phyloP scores from a whole-genome alignment of 2,329 filamentous ascomycete genomes.

The Fusarium anguioides region DNA sequence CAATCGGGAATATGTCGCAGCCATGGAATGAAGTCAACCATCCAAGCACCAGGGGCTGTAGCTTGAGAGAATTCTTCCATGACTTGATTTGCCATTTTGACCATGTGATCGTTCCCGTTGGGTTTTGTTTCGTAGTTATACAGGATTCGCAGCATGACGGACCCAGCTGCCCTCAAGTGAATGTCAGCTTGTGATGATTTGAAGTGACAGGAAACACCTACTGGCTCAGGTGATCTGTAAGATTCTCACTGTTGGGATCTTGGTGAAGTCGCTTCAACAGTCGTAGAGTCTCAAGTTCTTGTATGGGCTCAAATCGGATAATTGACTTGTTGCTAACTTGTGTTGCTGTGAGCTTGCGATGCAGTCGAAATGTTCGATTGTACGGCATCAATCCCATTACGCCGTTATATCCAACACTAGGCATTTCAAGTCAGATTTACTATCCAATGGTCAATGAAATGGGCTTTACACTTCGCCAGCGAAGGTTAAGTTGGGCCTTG shows the following conservation, averaged over 20 bases:
- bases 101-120: neutral
- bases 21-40: constrained; percentile 10
- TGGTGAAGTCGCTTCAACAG: neutral
- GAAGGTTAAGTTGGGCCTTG: constrained; percentile 5
- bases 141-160: constrained; percentile 19
- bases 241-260: neutral
- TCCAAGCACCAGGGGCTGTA: constrained; percentile 11
- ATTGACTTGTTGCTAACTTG: constrained; percentile 24
- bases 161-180: neutral
- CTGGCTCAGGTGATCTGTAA: constrained; percentile 11
- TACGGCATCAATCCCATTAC: constrained; percentile 28
- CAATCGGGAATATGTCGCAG: neutral
- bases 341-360: constrained; percentile 21
- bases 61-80: constrained; percentile 25
- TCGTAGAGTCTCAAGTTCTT: neutral
- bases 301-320: neutral
- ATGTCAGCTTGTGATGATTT: neutral
- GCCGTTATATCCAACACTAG: constrained; percentile 4
- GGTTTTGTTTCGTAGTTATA: constrained; percentile 16
- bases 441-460: no score
- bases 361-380: neutral
- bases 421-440: fast-evolving
- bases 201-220: fast-evolving
- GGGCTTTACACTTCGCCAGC: constrained; percentile 22
- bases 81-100: constrained; percentile 8